Evolutionary conservation across 2,329 filamentous ascomycete genomes (phyloP).

Genomic region (Truncatella angustata): DNA sequence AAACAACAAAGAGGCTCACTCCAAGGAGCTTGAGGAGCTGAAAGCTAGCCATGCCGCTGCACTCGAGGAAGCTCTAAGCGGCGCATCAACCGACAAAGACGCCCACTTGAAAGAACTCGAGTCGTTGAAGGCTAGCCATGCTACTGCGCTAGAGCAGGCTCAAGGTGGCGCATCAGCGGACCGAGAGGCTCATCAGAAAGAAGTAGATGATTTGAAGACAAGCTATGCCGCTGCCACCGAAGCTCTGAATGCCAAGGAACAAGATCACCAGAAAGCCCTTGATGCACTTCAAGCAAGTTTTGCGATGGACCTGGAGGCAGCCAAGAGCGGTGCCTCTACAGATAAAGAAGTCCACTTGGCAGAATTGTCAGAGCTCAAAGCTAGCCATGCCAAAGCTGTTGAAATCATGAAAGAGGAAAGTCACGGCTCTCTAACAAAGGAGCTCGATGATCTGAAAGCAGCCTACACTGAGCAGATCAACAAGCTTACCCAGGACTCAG

Average conservation of each 20-base stretch:
- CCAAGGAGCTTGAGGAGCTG: conserved; percentile 48
- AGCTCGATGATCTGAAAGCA: conserved; percentile 35
- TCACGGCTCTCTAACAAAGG: conserved; percentile 35
- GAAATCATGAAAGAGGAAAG: conserved; percentile 42
- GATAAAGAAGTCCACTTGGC: conserved; percentile 46
- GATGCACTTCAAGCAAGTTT: conserved; percentile 56
- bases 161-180: not conserved
- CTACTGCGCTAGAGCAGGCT: not conserved
- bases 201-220: conserved; percentile 41
- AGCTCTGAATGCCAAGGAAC: conserved; percentile 49
- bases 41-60: conserved; percentile 1
- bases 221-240: conserved; percentile 43
- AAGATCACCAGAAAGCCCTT: conserved; percentile 52
- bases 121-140: conserved; percentile 32
- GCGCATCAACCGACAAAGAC: conserved; percentile 2
- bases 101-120: conserved; percentile 34
- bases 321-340: conserved; percentile 50
- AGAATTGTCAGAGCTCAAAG: conserved; percentile 54
- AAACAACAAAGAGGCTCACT: conserved; percentile 46
- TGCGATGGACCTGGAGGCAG: conserved; percentile 56
- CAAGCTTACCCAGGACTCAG: conserved; percentile 38
- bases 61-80: not conserved
- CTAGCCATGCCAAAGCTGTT: conserved; percentile 50
- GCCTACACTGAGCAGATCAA: conserved; percentile 43
- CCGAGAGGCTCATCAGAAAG: conserved; percentile 21